Conservation (phyloP, 306 rosid species). For the Luffa aegyptiaca region DNA sequence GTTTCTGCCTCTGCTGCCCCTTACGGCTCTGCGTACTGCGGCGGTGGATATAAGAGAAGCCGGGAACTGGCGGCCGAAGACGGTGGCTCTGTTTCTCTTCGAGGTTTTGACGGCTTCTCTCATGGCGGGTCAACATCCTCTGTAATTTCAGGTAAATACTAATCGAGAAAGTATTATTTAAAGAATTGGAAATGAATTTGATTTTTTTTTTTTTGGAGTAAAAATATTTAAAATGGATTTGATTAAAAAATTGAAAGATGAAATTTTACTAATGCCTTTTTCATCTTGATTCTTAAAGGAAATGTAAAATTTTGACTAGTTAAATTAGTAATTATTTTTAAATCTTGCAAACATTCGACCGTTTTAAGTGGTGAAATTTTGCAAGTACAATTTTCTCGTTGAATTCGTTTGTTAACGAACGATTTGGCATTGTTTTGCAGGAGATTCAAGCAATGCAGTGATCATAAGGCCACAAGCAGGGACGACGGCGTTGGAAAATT, state of each 20-base stretch:
- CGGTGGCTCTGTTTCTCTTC: slow-evolving; percentile 1
- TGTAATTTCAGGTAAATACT: not conserved
- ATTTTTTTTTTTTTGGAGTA: too few species aligned
- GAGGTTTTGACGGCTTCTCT: not conserved
- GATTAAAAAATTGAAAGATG: not conserved
- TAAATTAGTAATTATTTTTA: not conserved
- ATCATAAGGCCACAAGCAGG: not conserved
- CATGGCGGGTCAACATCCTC: not conserved
- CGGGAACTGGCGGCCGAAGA: not conserved
- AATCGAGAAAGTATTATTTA: too few species aligned
- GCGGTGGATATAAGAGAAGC: not conserved
- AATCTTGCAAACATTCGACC: not conserved
- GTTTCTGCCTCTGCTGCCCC: not conserved
- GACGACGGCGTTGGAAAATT: not conserved
- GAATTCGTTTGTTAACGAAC: not conserved
- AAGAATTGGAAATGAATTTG: too few species aligned
- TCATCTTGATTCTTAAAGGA: too few species aligned
- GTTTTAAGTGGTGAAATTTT: too few species aligned
- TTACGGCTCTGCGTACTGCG: not conserved
- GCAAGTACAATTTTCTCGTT: too few species aligned
- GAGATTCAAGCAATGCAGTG: not conserved
- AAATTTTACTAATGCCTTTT: not conserved
- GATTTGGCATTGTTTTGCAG: not conserved
- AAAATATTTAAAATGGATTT: not conserved
- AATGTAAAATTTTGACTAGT: not conserved